Evolutionary conservation across 2,329 filamentous ascomycete species (phyloP).

Genomic region (Fusarium sp.): DNA sequence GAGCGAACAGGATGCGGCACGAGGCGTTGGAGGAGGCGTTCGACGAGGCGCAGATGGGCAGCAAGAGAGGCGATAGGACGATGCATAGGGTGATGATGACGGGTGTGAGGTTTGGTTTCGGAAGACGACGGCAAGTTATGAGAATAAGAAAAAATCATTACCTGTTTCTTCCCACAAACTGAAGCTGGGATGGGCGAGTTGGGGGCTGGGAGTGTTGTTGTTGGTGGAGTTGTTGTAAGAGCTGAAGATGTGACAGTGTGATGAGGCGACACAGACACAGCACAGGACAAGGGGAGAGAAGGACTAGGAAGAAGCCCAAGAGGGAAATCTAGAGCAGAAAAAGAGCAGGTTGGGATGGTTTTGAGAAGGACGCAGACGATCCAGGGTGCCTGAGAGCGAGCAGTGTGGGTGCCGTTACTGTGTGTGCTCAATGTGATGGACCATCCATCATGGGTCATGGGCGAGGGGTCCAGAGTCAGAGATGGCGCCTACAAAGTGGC

Average conservation of each 20-base stretch:
- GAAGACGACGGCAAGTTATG: slow-evolving; percentile 6
- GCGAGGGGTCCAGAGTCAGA: slow-evolving; percentile 52
- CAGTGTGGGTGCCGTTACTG: slow-evolving; percentile 38
- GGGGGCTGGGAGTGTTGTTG: slow-evolving; percentile 27
- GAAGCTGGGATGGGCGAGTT: slow-evolving; percentile 19
- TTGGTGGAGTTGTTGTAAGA: slow-evolving; percentile 39
- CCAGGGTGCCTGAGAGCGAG: slow-evolving; percentile 29
- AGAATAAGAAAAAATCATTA: slow-evolving; percentile 7
- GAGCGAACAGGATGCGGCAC: slow-evolving; percentile 18
- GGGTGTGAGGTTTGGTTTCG: background rate
- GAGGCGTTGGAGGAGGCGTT: slow-evolving; percentile 18
- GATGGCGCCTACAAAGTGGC: slow-evolving; percentile 57
- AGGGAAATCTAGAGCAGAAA: slow-evolving; percentile 40
- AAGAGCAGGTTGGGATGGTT: slow-evolving; percentile 45
- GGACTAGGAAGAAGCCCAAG: slow-evolving; percentile 41
- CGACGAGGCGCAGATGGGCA: slow-evolving; percentile 16
- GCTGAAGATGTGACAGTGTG: slow-evolving; percentile 43
- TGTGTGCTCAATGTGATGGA: slow-evolving; percentile 44
- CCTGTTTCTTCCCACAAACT: slow-evolving; percentile 11
- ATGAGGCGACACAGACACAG: slow-evolving; percentile 33
- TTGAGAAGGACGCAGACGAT: slow-evolving; percentile 41
- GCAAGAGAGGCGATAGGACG: slow-evolving; percentile 11
- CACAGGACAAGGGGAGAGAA: slow-evolving; percentile 32
- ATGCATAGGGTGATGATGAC: background rate
- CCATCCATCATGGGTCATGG: slow-evolving; percentile 50